Base-by-base conservation (phyloP, 805 yeast genomes). In the Ogataea methylovora region DNA sequence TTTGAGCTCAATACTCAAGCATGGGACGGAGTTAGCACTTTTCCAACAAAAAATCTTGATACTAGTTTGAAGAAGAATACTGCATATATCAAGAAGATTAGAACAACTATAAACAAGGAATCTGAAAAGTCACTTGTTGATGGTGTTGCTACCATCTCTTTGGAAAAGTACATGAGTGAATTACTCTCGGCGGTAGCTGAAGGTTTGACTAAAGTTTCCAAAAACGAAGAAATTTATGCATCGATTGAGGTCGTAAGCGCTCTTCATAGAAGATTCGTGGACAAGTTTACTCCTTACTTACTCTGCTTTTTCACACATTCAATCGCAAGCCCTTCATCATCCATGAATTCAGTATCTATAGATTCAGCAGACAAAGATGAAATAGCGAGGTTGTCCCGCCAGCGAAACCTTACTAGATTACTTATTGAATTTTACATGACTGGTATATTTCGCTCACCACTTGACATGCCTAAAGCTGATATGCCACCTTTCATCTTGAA, bases 41-140 rank as follows among this genome's bases (percentile, higher is more conserved):
- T 51, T 33, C 48, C 49, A n/a, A 28, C 49, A 27, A 48, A 44
- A 27, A 29, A 51, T 27, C 54, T 77, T 8, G 95, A 87, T 51
- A 64, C 94, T 0, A 80, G 88, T 37, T 62, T 87, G 43, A 87
- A 87, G 63, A 84, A 80, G 53, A 84, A 88, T 51, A 75, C 85
- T 4, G 81, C 86, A 0, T 83, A 84, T 48, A 77, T 86, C 33
- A 82, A 79, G 51, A 81, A 80, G 45, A 51, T 87, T 33, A 69
- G 78, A 42, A 63, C 70, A 2, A 64, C 78, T 2, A 54, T 86
- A 17, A 69, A 62, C 25, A 67, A 66, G 26, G 88, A 79, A 6
- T 67, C 67, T 26, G 55, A 56, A 36, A 49, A 45, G 28, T 51
- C 67, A 7, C 55, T 83, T 2, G 38, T 84, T 25, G 71, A 73